Evolutionary conservation across 306 rosid species (phyloP).

Genomic region (Sesbania bispinosa): DNA sequence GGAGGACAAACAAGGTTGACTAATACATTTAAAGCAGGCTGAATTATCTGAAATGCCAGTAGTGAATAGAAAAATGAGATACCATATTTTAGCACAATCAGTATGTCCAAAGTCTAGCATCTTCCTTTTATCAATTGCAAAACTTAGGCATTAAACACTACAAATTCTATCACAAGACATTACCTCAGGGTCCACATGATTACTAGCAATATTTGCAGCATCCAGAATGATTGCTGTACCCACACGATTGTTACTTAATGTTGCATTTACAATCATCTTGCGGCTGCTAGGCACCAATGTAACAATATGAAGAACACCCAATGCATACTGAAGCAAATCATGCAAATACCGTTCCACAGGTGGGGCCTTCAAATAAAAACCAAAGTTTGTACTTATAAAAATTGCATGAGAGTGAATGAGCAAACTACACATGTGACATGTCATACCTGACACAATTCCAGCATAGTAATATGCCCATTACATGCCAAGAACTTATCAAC

Average conservation of each 20-base stretch:
- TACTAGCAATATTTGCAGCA: slow-evolving; percentile 79
- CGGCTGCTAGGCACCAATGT: slow-evolving; percentile 89
- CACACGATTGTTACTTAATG: slow-evolving; percentile 80
- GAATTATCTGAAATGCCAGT: slow-evolving; percentile 70
- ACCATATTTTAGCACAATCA: not conserved
- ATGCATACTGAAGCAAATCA: slow-evolving; percentile 88
- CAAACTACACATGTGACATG: slow-evolving; percentile 17
- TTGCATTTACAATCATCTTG: slow-evolving; percentile 73
- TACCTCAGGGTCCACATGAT: slow-evolving; percentile 88
- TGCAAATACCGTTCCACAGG: slow-evolving; percentile 87
- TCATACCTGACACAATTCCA: slow-evolving; percentile 92
- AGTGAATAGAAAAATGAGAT: not conserved
- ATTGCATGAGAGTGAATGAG: not conserved
- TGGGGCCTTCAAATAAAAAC: slow-evolving; percentile 64
- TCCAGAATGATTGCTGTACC: slow-evolving; percentile 91
- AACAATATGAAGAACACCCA: slow-evolving; percentile 89
- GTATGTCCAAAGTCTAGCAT: slow-evolving; percentile 1
- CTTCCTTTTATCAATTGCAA: not conserved
- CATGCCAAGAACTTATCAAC: slow-evolving; percentile 70
- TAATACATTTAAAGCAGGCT: slow-evolving; percentile 79
- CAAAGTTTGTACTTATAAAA: slow-evolving; percentile 4
- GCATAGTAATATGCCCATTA: slow-evolving; percentile 81
- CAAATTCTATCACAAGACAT: not conserved
- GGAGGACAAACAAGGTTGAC: slow-evolving; percentile 97
- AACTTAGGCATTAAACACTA: slow-evolving; percentile 9